Conservation (phyloP, 2,329 filamentous ascomycete genomes). For the Colletotrichum sp. region DNA sequence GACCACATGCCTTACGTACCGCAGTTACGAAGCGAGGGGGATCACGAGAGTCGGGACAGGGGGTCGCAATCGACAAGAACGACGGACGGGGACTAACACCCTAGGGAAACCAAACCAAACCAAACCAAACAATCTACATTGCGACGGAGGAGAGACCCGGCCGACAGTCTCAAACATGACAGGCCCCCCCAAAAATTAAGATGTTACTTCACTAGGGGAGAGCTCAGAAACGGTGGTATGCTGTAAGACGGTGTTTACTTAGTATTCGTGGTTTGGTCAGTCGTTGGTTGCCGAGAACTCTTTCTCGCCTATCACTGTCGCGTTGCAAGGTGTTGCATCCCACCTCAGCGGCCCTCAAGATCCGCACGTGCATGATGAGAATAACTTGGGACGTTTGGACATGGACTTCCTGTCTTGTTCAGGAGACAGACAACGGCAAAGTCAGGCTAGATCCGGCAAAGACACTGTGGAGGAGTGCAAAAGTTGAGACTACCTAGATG, state of each 20-base stretch:
- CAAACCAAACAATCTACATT: neutral
- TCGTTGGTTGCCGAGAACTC: neutral
- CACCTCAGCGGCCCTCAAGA: neutral
- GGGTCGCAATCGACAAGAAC: neutral
- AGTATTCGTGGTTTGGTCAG: neutral
- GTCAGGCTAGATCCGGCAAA: neutral
- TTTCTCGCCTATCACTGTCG: neutral
- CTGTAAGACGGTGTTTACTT: neutral
- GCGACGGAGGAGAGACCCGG: neutral
- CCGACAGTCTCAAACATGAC: neutral
- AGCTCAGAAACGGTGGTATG: neutral
- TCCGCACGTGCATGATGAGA: neutral
- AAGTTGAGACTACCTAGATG: neutral
- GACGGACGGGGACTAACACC: neutral
- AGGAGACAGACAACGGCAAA: neutral
- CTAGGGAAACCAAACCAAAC: neutral
- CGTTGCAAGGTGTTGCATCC: neutral
- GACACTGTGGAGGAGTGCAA: neutral
- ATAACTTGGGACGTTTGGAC: neutral
- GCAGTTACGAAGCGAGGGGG: neutral
- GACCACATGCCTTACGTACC: neutral
- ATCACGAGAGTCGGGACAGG: neutral
- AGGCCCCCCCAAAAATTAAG: neutral
- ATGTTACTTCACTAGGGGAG: neutral
- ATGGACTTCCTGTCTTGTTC: neutral